Percentiles rank a stretch among this genome's conserved stretches.
Conservation (phyloP, 2,329 filamentous ascomycete genomes). For the Xylariaceae sp. region DNA sequence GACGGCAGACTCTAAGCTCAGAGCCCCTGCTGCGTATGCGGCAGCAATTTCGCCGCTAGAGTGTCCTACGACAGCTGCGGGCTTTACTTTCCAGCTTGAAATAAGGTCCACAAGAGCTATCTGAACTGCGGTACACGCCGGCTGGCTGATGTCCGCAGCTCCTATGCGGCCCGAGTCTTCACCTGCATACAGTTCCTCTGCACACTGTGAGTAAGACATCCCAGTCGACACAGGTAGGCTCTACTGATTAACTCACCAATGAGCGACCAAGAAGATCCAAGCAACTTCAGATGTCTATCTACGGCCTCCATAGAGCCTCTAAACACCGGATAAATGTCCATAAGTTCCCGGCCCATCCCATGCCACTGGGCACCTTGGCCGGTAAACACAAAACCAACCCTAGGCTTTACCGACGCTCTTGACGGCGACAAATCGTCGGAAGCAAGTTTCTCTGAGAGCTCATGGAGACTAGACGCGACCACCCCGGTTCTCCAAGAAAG, state of each 20-base stretch:
- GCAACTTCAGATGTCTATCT: constrained; percentile 10
- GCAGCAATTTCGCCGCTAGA: constrained; percentile 46
- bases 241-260: neutral
- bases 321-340: constrained; percentile 14
- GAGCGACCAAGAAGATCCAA: constrained; percentile 3
- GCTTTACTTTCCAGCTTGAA: constrained; percentile 33
- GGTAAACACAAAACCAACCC: constrained; percentile 42
- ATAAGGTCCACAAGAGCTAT: constrained; percentile 41
- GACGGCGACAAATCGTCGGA: neutral
- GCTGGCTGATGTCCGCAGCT: constrained; percentile 28
- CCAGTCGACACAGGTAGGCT: neutral
- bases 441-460: constrained; percentile 7
- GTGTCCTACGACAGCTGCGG: constrained; percentile 41
- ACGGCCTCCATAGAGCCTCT: constrained; percentile 5
- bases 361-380: constrained; percentile 51
- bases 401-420: neutral
- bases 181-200: constrained; percentile 18
- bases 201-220: neutral
- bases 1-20: constrained; percentile 37
- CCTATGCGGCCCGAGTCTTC: constrained; percentile 14
- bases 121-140: constrained; percentile 40
- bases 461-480: constrained; percentile 8
- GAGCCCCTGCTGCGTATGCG: constrained; percentile 39
- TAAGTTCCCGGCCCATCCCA: constrained; percentile 41
- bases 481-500: constrained; percentile 10